phyloP scores from a whole-genome alignment of 768 basidiomycete genomes.

The Ephemerocybe angulata region DNA sequence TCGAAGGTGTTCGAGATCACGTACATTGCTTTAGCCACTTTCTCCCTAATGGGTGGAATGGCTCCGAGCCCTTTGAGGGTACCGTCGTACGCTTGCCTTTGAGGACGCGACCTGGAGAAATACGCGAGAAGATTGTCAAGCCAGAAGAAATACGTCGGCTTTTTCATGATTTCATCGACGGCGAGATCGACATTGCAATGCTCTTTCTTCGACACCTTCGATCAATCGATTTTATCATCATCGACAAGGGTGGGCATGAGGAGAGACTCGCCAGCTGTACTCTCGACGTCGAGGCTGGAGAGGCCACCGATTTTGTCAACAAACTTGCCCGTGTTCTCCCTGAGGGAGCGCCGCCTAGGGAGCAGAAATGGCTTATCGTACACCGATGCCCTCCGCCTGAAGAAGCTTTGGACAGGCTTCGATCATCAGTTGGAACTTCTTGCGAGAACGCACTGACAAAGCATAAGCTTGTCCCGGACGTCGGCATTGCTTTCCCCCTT shows the following conservation, averaged over 20 bases:
- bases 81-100: constrained; percentile 48
- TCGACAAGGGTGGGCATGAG: constrained; percentile 23
- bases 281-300: constrained; percentile 15
- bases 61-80: constrained; percentile 29
- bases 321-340: constrained; percentile 16
- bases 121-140: constrained; percentile 32
- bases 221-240: constrained; percentile 37
- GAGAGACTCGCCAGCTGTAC: neutral
- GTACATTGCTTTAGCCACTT: constrained; percentile 29
- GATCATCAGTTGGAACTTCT: constrained; percentile 22
- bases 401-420: constrained; percentile 23
- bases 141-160: constrained; percentile 32
- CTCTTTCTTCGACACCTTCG: constrained; percentile 41
- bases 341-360: constrained; percentile 2
- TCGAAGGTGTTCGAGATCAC: constrained; percentile 25
- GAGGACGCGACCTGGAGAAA: constrained; percentile 28
- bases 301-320: constrained; percentile 6
- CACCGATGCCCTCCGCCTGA: constrained; percentile 24
- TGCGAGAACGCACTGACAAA: constrained; percentile 22
- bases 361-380: constrained; percentile 34
- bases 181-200: constrained; percentile 38
- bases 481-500: constrained; percentile 36
- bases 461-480: constrained; percentile 39
- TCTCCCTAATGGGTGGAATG: constrained; percentile 14
- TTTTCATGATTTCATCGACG: constrained; percentile 37